Percentiles rank a stretch among this genome's conserved stretches.
These are phyloP conservation scores for Tricholoma matsutake DNA, from an alignment of 768 basidiomycete genomes.

Conservation along the genomic window DNA sequence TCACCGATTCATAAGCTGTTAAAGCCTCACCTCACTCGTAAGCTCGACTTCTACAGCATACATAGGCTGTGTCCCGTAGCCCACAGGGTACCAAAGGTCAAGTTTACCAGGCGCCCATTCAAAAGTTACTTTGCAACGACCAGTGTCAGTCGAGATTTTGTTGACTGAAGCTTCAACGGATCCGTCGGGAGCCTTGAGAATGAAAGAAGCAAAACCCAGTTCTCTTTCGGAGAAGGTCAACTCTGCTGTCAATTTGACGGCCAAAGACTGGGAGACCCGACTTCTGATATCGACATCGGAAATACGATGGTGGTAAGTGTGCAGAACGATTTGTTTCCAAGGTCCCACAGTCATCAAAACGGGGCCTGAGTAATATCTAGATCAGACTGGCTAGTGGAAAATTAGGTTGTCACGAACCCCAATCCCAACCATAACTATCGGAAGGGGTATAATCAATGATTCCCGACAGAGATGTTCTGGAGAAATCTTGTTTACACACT, in stretches of 20 bases:
- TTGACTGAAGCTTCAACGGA: slow-evolving; percentile 36
- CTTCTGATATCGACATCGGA: slow-evolving; percentile 61
- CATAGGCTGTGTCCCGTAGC: slow-evolving; percentile 77
- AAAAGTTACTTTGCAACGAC: slow-evolving; percentile 41
- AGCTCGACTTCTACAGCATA: slow-evolving; percentile 62
- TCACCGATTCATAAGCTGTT: not conserved
- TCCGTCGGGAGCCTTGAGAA: slow-evolving; percentile 50
- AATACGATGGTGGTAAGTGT: slow-evolving; percentile 65
- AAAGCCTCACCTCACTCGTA: slow-evolving; percentile 45
- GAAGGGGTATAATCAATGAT: not conserved
- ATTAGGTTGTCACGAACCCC: slow-evolving; percentile 46
- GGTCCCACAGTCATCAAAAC: slow-evolving; percentile 85
- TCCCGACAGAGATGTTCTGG: not conserved
- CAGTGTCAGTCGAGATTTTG: slow-evolving; percentile 33
- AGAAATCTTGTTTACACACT: slow-evolving; percentile 42
- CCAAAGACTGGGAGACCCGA: slow-evolving; percentile 51
- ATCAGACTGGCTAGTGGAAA: not conserved
- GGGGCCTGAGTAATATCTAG: slow-evolving; percentile 49
- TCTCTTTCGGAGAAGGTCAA: slow-evolving; percentile 40
- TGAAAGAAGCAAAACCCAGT: slow-evolving; percentile 41
- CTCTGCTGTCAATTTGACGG: slow-evolving; percentile 47
- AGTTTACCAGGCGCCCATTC: slow-evolving; percentile 52
- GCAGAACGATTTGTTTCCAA: slow-evolving; percentile 76
- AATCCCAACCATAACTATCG: slow-evolving; percentile 84
- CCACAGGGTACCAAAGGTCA: slow-evolving; percentile 84